phyloP scores from a whole-genome alignment of 2,329 filamentous ascomycete species.

The Claviceps sp. region DNA sequence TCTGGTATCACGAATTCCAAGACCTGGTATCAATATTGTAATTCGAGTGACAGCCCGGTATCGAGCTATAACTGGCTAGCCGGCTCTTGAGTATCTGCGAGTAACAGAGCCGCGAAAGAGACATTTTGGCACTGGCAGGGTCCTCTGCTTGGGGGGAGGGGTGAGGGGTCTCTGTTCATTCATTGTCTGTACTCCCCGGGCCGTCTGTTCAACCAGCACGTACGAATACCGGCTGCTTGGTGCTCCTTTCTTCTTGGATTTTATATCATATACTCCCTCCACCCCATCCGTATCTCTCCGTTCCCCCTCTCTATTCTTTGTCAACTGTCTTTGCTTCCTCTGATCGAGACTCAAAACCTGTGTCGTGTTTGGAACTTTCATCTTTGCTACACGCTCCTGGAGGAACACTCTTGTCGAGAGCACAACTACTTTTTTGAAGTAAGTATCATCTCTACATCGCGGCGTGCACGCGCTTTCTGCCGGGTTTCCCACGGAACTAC shows the following conservation, averaged over 20 bases:
- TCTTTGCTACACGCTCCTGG: not conserved
- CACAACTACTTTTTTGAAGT: not conserved
- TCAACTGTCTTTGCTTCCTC: conserved; percentile 1
- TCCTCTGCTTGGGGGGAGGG: conserved; percentile 7
- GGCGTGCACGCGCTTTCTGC: not conserved
- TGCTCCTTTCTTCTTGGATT: conserved; percentile 2
- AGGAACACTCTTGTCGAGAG: not conserved
- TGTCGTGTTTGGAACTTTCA: not conserved
- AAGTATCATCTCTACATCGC: not conserved
- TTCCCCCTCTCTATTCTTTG: not conserved
- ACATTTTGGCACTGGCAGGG: conserved; percentile 7
- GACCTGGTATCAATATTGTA: not conserved
- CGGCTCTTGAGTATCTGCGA: conserved; percentile 6
- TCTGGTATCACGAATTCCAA: not conserved
- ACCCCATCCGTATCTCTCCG: conserved; percentile 1
- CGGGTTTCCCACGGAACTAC: not conserved
- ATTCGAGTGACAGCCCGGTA: not conserved
- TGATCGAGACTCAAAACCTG: not conserved
- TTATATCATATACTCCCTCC: conserved; percentile 4
- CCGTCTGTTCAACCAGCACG: conserved; percentile 6
- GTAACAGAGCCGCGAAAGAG: conserved; percentile 12
- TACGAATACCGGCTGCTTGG: conserved; percentile 5
- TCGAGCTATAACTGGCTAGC: conserved; percentile 3
- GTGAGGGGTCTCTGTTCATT: conserved; percentile 1
- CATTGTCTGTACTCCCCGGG: conserved; percentile 2